Evolutionary conservation across 306 rosid genomes (phyloP).

Genomic region (Vigna nakashimae): DNA sequence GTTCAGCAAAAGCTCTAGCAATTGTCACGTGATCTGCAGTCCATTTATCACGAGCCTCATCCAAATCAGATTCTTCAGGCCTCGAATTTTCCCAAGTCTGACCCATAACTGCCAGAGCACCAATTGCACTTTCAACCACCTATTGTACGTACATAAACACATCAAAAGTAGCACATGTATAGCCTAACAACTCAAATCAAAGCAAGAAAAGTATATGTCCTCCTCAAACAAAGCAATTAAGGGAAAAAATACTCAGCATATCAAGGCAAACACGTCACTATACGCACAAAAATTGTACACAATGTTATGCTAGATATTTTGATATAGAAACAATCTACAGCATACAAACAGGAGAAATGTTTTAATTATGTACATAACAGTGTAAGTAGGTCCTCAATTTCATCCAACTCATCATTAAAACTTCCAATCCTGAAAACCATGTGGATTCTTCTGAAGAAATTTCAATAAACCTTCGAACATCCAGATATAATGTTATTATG

Average conservation of each 20-base stretch:
- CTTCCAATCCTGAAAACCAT: conserved; percentile 29
- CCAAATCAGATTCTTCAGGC: conserved; percentile 65
- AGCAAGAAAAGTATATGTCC: neutral
- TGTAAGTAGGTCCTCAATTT: neutral
- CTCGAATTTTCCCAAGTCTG: conserved; percentile 73
- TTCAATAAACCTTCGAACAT: conserved; percentile 7
- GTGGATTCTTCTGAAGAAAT: conserved; percentile 11
- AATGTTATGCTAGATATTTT: neutral
- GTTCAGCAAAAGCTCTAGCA: conserved; percentile 69
- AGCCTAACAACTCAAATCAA: conserved; percentile 23
- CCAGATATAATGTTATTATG: conserved; percentile 21
- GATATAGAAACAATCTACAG: conserved; percentile 21
- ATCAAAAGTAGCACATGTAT: conserved; percentile 18
- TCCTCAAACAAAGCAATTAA: conserved; percentile 33
- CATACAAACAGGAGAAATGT: neutral
- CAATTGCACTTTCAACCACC: conserved; percentile 83
- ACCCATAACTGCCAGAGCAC: conserved; percentile 79
- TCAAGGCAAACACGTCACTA: conserved; percentile 24
- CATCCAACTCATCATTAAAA: conserved; percentile 5
- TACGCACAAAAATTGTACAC: conserved; percentile 1
- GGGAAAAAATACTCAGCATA: neutral
- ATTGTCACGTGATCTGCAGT: conserved; percentile 57
- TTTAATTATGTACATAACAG: conserved; percentile 14
- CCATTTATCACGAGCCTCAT: conserved; percentile 62
- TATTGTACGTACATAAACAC: conserved; percentile 39